phyloP scores from a whole-genome alignment of 805 yeast species.

The Wickerhamia fluorescens region DNA sequence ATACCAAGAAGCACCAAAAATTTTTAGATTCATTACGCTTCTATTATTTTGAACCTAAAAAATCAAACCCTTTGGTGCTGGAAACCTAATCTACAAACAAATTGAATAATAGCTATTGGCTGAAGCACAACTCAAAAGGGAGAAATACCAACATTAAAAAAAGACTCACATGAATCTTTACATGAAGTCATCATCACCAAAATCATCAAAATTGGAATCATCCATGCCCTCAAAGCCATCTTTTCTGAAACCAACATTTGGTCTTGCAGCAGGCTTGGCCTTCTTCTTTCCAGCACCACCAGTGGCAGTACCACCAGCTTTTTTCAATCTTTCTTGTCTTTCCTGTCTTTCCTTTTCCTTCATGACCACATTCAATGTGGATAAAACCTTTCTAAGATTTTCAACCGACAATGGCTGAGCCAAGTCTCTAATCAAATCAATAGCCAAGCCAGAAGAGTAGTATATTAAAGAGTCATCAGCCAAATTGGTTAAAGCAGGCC shows the following conservation, averaged over 20 bases:
- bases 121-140: too few species aligned
- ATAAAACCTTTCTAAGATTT: constrained; percentile 74
- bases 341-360: constrained; percentile 87
- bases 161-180: too few species aligned
- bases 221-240: constrained; percentile 54
- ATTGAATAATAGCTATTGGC: too few species aligned
- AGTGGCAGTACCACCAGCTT: constrained; percentile 77
- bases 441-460: constrained; percentile 69
- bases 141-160: too few species aligned
- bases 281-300: constrained; percentile 96
- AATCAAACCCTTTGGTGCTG: too few species aligned
- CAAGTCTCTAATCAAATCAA: constrained; percentile 81
- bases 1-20: too few species aligned
- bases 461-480: constrained; percentile 56
- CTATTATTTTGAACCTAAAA: too few species aligned
- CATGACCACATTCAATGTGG: constrained; percentile 72
- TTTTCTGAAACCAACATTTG: constrained; percentile 55
- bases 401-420: constrained; percentile 77
- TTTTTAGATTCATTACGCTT: too few species aligned
- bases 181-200: constrained; percentile 81
- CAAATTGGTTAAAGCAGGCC: constrained; percentile 52
- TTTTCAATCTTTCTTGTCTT: constrained; percentile 77
- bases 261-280: constrained; percentile 72
- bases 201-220: constrained; percentile 47
- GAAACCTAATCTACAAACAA: too few species aligned